Percentiles rank a stretch among this genome's conserved stretches.
Conservation (phyloP, 805 yeast genomes). For the Lachancea sp. region DNA sequence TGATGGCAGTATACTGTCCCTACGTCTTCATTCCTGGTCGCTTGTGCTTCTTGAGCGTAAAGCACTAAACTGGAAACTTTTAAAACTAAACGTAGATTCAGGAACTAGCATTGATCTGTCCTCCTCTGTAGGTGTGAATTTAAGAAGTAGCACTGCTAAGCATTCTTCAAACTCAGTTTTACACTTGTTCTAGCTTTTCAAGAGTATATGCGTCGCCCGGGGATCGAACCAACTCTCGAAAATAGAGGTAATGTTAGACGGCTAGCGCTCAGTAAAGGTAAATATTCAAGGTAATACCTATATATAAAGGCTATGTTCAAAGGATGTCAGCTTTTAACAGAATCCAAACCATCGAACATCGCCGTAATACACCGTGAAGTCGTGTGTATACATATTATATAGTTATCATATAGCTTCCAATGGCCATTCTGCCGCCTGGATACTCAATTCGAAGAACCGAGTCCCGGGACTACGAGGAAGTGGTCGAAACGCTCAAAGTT, state of each 20-base stretch:
- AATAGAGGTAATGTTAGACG: neutral
- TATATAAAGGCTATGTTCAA: no score
- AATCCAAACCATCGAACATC: no score
- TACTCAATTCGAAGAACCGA: slow-evolving; percentile 57
- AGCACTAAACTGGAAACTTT: neutral
- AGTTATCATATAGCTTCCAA: neutral
- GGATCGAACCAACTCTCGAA: neutral
- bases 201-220: neutral
- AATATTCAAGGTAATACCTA: no score
- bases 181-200: neutral
- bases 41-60: slow-evolving; percentile 11
- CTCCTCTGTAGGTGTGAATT: no score
- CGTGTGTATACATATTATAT: neutral
- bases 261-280: neutral
- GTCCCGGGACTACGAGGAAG: slow-evolving; percentile 51
- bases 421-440: slow-evolving; percentile 47
- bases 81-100: no score
- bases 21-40: slow-evolving; percentile 28
- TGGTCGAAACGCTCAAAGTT: slow-evolving; percentile 53
- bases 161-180: no score
- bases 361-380: no score
- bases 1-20: slow-evolving; percentile 28
- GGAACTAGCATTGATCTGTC: no score
- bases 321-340: no score
- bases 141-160: no score